Evolutionary conservation across 257 asterid genomes (phyloP).

Genomic region (Prunella vulgaris): DNA sequence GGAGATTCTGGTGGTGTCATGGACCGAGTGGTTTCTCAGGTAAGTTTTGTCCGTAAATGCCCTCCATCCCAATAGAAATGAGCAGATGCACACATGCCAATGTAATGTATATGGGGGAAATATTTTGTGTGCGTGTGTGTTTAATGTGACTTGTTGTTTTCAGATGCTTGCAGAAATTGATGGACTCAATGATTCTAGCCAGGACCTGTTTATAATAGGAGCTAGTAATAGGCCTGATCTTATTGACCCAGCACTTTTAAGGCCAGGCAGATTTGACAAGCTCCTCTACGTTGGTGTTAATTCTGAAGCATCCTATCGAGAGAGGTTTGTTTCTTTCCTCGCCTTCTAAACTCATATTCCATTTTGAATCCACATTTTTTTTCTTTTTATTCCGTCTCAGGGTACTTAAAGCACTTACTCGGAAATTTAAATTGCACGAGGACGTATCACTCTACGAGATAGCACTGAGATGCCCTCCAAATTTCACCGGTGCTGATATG

Average conservation of each 20-base stretch:
- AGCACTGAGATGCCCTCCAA: conserved; percentile 86
- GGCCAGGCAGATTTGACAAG: conserved; percentile 99
- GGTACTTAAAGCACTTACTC: conserved; percentile 86
- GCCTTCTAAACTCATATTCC: background rate
- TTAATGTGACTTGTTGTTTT: conserved; percentile 23
- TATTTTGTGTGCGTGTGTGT: too few species aligned
- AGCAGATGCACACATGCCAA: background rate
- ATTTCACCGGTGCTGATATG: conserved; percentile 98
- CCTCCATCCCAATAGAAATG: background rate
- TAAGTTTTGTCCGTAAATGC: conserved; percentile 9
- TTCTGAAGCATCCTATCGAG: conserved; percentile 89
- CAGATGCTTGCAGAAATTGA: conserved; percentile 99
- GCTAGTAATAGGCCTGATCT: conserved; percentile 99
- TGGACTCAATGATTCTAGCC: conserved; percentile 85
- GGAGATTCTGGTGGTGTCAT: conserved; percentile 99
- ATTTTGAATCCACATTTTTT: background rate
- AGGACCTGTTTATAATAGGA: conserved; percentile 97
- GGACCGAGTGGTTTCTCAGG: conserved; percentile 99
- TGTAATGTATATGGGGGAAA: background rate
- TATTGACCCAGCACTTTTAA: conserved; percentile 85
- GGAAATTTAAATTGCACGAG: conserved; percentile 78
- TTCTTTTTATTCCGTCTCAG: conserved; percentile 29
- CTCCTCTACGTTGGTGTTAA: conserved; percentile 97
- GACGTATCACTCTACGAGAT: conserved; percentile 67
- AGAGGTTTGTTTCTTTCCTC: conserved; percentile 45